Percentiles rank a stretch among this genome's conserved stretches.
Conservation (phyloP, 2,329 filamentous ascomycete species). For the Ceratocystis diversiconidia region DNA sequence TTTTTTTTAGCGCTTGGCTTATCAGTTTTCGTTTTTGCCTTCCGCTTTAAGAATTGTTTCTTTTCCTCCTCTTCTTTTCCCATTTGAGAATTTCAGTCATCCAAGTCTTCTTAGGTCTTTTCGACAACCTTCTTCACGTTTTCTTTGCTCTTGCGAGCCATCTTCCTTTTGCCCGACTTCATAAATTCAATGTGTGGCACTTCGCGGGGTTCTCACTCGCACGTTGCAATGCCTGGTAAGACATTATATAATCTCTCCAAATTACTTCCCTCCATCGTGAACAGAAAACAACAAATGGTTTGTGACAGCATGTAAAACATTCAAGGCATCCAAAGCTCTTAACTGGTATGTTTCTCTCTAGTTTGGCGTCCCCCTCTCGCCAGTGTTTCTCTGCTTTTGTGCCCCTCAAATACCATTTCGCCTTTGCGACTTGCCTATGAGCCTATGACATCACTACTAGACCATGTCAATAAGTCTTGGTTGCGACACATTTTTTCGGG, state of each 20-base stretch:
- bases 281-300: neutral
- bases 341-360: conserved; percentile 7
- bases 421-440: neutral
- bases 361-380: neutral
- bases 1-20: conserved; percentile 8
- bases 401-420: neutral
- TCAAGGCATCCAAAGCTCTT: neutral
- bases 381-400: neutral
- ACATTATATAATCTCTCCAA: neutral
- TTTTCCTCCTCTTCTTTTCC: neutral
- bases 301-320: conserved; percentile 3
- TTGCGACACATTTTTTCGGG: neutral
- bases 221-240: conserved; percentile 18
- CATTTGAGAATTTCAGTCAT: neutral
- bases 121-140: neutral
- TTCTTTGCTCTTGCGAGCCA: neutral
- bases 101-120: neutral
- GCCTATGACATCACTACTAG: neutral
- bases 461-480: neutral
- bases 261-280: neutral
- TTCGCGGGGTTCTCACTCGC: conserved; percentile 15
- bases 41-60: neutral
- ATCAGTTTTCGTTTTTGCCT: neutral
- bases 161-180: neutral
- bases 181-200: conserved; percentile 15